A percentile compares a stretch with the other conserved stretches of the same genome.
Conservation (phyloP, 2,329 filamentous ascomycete genomes). For the Xylariaceae sp. region DNA sequence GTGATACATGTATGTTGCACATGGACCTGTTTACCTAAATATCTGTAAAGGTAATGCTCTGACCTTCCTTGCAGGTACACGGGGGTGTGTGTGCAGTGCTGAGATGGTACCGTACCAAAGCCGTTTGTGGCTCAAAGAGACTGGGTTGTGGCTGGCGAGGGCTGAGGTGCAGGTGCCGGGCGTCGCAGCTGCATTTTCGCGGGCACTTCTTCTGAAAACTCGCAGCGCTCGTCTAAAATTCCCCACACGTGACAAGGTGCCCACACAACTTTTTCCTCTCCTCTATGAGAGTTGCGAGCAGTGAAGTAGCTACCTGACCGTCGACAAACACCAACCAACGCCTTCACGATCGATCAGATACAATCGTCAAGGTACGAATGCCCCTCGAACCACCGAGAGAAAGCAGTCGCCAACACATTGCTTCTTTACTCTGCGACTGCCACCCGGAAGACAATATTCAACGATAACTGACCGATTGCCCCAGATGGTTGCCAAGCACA, state of each 20-base stretch:
- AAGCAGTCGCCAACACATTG: not conserved
- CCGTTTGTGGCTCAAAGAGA: no score
- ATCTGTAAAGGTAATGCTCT: no score
- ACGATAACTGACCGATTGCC: conserved; percentile 22
- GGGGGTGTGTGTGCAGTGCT: no score
- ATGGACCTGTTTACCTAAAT: no score
- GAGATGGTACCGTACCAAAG: no score
- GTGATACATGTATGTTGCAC: no score
- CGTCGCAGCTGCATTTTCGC: no score
- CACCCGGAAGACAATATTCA: not conserved
- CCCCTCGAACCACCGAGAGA: not conserved
- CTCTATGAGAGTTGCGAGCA: conserved; percentile 13
- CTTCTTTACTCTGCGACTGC: not conserved
- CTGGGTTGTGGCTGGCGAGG: conserved; percentile 10
- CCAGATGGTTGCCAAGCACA: conserved; percentile 98
- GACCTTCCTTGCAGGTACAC: no score
- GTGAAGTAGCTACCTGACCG: conserved; percentile 25
- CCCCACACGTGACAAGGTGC: conserved; percentile 20
- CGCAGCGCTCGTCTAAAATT: conserved; percentile 20
- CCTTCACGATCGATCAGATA: conserved; percentile 27
- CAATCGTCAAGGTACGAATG: conserved; percentile 29
- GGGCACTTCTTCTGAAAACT: no score
- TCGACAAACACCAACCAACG: conserved; percentile 23
- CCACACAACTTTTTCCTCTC: conserved; percentile 24
- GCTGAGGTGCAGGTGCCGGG: no score